Conservation (phyloP, 345 rosid genomes). For the Populus alba region DNA sequence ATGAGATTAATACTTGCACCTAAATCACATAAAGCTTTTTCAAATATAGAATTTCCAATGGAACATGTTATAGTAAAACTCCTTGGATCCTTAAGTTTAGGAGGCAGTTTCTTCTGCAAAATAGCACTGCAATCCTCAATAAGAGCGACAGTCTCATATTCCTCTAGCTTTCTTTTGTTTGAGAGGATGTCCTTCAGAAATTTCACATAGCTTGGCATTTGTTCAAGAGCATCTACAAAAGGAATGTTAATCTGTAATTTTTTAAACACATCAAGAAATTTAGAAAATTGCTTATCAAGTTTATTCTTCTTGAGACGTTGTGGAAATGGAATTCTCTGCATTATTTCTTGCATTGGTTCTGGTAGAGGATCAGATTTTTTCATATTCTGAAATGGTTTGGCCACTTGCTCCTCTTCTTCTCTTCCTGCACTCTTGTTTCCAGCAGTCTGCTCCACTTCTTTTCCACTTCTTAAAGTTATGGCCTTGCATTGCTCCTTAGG, state of each 20-base stretch:
- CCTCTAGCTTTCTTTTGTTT: neutral
- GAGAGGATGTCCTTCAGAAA: neutral
- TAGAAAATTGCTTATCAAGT: neutral
- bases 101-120: neutral
- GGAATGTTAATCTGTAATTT: neutral
- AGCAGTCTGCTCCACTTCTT: neutral
- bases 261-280: too few species aligned
- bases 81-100: neutral
- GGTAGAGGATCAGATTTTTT: fast-evolving
- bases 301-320: neutral
- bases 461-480: neutral
- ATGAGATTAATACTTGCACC: neutral
- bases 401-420: too few species aligned
- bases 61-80: neutral
- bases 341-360: neutral
- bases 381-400: neutral
- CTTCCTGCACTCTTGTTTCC: too few species aligned
- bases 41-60: neutral
- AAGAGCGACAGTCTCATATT: neutral
- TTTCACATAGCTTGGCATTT: neutral
- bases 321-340: neutral
- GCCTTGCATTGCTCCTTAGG: neutral
- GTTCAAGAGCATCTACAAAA: neutral
- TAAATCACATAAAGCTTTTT: neutral
- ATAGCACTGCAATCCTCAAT: neutral